These are phyloP conservation scores for Sporobolomyces pararoseus DNA, from an alignment of 768 basidiomycete genomes.

Conservation along the genomic window DNA sequence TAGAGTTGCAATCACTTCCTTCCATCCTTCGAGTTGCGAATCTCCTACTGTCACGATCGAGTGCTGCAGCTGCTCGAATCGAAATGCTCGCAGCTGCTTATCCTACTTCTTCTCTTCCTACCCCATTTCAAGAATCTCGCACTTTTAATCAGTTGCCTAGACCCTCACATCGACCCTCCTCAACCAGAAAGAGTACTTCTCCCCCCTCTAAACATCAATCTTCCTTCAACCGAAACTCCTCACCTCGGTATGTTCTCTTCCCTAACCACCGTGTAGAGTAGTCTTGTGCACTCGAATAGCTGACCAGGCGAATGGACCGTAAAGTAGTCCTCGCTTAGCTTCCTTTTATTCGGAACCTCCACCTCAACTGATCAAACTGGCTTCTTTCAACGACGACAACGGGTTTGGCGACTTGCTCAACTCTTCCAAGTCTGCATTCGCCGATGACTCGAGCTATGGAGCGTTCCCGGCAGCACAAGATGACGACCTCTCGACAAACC, in stretches of 20 bases:
- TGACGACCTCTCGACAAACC: conserved; percentile 32
- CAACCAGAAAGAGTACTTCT: neutral
- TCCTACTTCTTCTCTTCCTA: neutral
- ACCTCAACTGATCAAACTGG: conserved; percentile 11
- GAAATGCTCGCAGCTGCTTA: conserved; percentile 8
- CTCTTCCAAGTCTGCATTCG: conserved; percentile 8
- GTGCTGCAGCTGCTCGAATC: neutral
- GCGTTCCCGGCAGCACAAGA: conserved; percentile 7
- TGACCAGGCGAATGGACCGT: neutral
- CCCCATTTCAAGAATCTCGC: neutral
- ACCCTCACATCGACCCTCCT: neutral
- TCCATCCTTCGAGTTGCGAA: no score
- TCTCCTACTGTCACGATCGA: no score
- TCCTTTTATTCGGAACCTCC: neutral
- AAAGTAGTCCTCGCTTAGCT: neutral
- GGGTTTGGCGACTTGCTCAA: conserved; percentile 30
- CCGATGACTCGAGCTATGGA: conserved; percentile 3
- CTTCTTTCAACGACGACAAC: conserved; percentile 25
- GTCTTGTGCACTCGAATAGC: no score
- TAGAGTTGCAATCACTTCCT: no score
- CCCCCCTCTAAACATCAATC: no score
- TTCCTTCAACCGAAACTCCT: no score
- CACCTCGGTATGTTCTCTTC: no score
- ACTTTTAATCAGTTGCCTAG: neutral
- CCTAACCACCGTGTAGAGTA: no score